phyloP scores from a whole-genome alignment of 495 filamentous ascomycete genomes.

The Hypoxylon intermedium region DNA sequence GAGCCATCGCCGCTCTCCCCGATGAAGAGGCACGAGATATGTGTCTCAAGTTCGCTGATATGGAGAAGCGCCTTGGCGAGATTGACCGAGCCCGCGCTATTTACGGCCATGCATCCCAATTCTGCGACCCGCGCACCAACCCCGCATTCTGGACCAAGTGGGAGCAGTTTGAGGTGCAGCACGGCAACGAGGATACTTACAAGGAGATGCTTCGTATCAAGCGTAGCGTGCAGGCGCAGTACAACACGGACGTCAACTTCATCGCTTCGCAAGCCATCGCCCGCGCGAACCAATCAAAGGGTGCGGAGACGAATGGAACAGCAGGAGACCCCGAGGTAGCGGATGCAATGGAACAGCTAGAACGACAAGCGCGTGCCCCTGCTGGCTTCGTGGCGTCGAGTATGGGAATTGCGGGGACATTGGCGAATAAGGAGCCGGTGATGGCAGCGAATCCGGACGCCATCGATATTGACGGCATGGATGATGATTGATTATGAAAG shows the following conservation, averaged over 20 bases:
- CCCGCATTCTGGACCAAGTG: conserved; percentile 94
- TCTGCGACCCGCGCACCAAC: conserved; percentile 92
- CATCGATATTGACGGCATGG: conserved; percentile 78
- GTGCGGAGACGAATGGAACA: conserved; percentile 52
- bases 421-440: conserved; percentile 49
- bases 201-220: conserved; percentile 99
- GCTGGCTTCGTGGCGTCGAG: conserved; percentile 90
- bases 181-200: conserved; percentile 99
- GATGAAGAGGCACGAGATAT: conserved; percentile 95
- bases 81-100: conserved; percentile 96
- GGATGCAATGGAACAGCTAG: conserved; percentile 91
- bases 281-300: conserved; percentile 70
- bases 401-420: conserved; percentile 78
- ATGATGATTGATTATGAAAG: conserved; percentile 46
- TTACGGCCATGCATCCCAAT: conserved; percentile 95
- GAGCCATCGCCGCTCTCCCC: conserved; percentile 87
- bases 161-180: conserved; percentile 95
- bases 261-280: conserved; percentile 96
- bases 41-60: conserved; percentile 99
- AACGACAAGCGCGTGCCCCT: conserved; percentile 87
- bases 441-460: conserved; percentile 83
- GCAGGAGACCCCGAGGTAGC: conserved; percentile 60
- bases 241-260: conserved; percentile 98
- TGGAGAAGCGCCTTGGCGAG: conserved; percentile 95
- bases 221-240: conserved; percentile 94